These are phyloP conservation scores for Phytophthora melonis DNA, from an alignment of 352 stramenopile genomes.

Conservation along the genomic window DNA sequence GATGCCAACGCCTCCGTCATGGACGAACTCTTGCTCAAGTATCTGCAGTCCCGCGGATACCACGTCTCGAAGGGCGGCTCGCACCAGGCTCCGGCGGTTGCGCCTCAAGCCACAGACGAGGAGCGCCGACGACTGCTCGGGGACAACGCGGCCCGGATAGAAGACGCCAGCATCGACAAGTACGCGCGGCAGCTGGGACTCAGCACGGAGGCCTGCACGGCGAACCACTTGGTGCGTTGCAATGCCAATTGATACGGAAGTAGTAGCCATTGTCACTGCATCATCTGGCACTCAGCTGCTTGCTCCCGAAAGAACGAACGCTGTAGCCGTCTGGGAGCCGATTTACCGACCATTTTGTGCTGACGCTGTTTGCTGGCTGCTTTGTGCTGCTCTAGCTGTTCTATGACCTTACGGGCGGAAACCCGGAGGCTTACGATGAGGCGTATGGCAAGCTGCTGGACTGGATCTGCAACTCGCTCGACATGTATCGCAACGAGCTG, in stretches of 20 bases:
- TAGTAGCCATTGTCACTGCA: background rate
- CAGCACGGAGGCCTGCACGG: slow-evolving; percentile 73
- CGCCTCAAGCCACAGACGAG: slow-evolving; percentile 30
- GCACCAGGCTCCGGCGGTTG: background rate
- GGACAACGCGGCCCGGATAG: slow-evolving; percentile 21
- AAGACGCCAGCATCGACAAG: slow-evolving; percentile 55
- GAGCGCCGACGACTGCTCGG: slow-evolving; percentile 47
- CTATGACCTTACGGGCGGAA: slow-evolving; percentile 68
- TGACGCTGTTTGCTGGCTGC: slow-evolving; percentile 25
- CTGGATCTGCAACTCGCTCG: slow-evolving; percentile 88
- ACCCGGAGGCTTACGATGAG: slow-evolving; percentile 70
- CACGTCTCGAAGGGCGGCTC: slow-evolving; percentile 41
- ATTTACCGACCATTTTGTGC: slow-evolving; percentile 7
- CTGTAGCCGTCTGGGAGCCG: background rate
- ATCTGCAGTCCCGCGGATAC: slow-evolving; percentile 68
- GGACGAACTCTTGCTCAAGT: slow-evolving; percentile 79
- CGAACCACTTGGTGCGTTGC: slow-evolving; percentile 73
- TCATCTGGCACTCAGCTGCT: background rate
- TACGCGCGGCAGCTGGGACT: slow-evolving; percentile 75
- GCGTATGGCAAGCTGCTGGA: slow-evolving; percentile 77
- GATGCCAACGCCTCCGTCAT: slow-evolving; percentile 47
- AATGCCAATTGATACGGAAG: slow-evolving; percentile 2
- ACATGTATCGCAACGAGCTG: slow-evolving; percentile 89
- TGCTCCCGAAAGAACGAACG: slow-evolving; percentile 12
- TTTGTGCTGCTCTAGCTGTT: slow-evolving; percentile 61